Evolutionary conservation across 73 alveolate species (phyloP).

Genomic region (Paramecium primaurelia): DNA sequence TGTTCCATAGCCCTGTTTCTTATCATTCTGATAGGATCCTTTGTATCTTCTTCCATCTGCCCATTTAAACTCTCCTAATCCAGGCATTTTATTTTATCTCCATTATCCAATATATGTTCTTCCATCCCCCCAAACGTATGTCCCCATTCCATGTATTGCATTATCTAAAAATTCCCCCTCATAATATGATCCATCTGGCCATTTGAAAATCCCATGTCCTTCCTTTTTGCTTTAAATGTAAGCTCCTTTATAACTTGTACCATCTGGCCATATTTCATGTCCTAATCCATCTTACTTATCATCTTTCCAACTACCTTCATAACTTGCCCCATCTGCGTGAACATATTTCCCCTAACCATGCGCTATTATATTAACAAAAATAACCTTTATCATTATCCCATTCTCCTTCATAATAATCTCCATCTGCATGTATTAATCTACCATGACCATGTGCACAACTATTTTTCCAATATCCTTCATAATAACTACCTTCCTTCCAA

Average conservation of each 20-base stretch:
- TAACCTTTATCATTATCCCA: conserved; percentile 66
- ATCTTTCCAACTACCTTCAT: conserved; percentile 77
- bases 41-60: conserved; percentile 69
- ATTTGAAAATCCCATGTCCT: conserved; percentile 70
- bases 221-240: conserved; percentile 74
- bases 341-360: conserved; percentile 62
- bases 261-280: conserved; percentile 84
- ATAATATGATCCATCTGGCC: conserved; percentile 64
- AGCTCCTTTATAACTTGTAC: conserved; percentile 78
- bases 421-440: conserved; percentile 74
- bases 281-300: conserved; percentile 85
- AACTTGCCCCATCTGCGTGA: conserved; percentile 76
- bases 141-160: conserved; percentile 74
- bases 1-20: conserved; percentile 66
- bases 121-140: conserved; percentile 84
- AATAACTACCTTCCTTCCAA: conserved; percentile 74
- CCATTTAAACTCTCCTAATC: conserved; percentile 66
- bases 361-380: neutral
- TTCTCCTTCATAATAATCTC: conserved; percentile 72
- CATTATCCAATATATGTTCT: conserved; percentile 82
- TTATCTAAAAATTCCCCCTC: conserved; percentile 75
- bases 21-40: conserved; percentile 66
- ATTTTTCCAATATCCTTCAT: conserved; percentile 81
- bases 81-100: conserved; percentile 68
- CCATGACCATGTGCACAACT: conserved; percentile 84